A percentile compares a stretch with the other conserved stretches of the same genome.
Evolutionary conservation across 2,329 filamentous ascomycete genomes (phyloP).

Genomic region (Ophiostoma populinum): DNA sequence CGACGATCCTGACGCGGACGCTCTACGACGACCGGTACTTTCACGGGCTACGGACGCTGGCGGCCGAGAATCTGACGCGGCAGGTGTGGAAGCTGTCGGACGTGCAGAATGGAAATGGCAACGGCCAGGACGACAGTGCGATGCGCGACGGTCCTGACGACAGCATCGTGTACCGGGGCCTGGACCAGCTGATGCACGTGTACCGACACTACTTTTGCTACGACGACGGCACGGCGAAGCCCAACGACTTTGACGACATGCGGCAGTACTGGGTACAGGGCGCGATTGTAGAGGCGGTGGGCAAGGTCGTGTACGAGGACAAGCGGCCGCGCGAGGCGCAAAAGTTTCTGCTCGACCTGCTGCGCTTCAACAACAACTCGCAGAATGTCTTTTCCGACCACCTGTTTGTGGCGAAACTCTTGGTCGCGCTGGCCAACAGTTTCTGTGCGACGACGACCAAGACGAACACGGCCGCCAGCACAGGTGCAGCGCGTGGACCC

Average conservation of each 20-base stretch:
- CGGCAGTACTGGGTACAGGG: slow-evolving; percentile 71
- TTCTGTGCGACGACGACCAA: slow-evolving; percentile 28
- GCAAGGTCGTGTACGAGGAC: slow-evolving; percentile 60
- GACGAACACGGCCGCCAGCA: slow-evolving; percentile 1
- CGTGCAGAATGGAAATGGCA: slow-evolving; percentile 1
- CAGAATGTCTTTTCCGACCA: slow-evolving; percentile 81
- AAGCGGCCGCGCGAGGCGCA: slow-evolving; percentile 66
- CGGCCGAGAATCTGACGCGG: slow-evolving; percentile 58
- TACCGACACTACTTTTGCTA: slow-evolving; percentile 84
- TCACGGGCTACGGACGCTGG: slow-evolving; percentile 77
- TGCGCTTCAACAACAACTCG: slow-evolving; percentile 88
- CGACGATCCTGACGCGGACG: slow-evolving; percentile 77
- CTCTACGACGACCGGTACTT: slow-evolving; percentile 87
- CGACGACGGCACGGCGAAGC: slow-evolving; percentile 60
- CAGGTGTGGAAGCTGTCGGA: slow-evolving; percentile 34
- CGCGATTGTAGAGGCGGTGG: slow-evolving; percentile 66
- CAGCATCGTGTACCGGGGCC: slow-evolving; percentile 17
- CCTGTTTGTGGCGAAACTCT: slow-evolving; percentile 68
- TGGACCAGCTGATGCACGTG: slow-evolving; percentile 56
- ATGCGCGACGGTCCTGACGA: not conserved
- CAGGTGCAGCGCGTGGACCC: not conserved
- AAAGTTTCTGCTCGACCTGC: slow-evolving; percentile 70
- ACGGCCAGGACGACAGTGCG: not conserved
- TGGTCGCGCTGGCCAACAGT: slow-evolving; percentile 43
- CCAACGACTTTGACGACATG: slow-evolving; percentile 85